Conservation (phyloP, 2,329 filamentous ascomycete genomes). For the Ploettnerulaceae sp. region DNA sequence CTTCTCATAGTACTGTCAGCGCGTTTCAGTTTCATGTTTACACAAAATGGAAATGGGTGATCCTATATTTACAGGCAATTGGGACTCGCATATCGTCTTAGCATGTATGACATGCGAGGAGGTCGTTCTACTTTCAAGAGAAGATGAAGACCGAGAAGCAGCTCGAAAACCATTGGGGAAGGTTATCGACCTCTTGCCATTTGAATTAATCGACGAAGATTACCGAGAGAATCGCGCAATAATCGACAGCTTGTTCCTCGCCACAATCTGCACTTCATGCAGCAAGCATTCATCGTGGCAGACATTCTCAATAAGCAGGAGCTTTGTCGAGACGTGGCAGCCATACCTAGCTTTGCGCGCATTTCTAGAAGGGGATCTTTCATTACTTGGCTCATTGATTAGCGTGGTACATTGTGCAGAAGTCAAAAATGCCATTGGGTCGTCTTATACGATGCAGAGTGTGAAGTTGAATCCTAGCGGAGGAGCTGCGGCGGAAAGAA, state of each 20-base stretch:
- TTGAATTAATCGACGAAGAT: neutral
- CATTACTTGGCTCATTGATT: neutral
- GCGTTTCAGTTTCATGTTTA: too few relatives aligned
- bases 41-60: slow-evolving; percentile 1
- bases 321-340: neutral
- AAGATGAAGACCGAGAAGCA: neutral
- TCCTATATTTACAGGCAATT: neutral
- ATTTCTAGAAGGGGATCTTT: slow-evolving; percentile 3
- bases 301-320: neutral
- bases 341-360: slow-evolving; percentile 3
- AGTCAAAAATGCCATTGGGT: neutral
- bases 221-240: neutral
- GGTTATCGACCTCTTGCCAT: neutral
- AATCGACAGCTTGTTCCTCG: neutral
- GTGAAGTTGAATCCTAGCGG: neutral
- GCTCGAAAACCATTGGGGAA: neutral
- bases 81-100: slow-evolving; percentile 3
- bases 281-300: neutral
- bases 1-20: too few relatives aligned
- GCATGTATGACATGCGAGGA: slow-evolving; percentile 2
- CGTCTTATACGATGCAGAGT: neutral
- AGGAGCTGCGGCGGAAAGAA: neutral
- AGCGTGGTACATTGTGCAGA: slow-evolving; percentile 1
- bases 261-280: neutral
- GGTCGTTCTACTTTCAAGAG: neutral